Evolutionary conservation across 2,329 filamentous ascomycete genomes (phyloP), one percentile per base, ranked within the genome.

Genomic region (Fusarium burgessii): DNA sequence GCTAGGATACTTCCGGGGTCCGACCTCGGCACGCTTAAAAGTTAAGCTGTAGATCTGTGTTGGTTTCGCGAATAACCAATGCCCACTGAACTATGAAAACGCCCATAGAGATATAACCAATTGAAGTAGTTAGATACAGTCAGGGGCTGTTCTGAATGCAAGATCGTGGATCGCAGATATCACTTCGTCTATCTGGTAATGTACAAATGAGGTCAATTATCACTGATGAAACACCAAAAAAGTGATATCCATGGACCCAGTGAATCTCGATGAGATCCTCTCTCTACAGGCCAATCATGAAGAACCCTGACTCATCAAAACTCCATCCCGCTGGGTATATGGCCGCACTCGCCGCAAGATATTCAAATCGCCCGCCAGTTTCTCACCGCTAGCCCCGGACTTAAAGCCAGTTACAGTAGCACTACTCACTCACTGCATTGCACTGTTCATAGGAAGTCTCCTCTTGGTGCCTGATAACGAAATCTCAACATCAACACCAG

Each of bases 371-470:
- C 52, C 42, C 55, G 52, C 45, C 52, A 68, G 36, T 42, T 51
- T 55, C 68, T 51, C 61, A 70, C 68, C 69, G 56, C 68, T 72
- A 68, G 45, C 65, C 68, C 58, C n/a, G 68, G 68, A 52, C 52
- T 61, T 51, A 59, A 70, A 61, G 43, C 55, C 68, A 56, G 59
- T 68, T 50, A 47, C 50, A 18, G 23, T 23, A 23, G 36, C 36
- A 23, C 36, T 29, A 36, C 14, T 43, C 50, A 25, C 47, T 40
- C 47, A 12, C 15, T 51, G 47, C 20, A 32, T 51, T 23, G 7
- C 17, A 20, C 60, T 62, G 55, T 32, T 49, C 56, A 41, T 36
- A 55, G 56, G 45, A 69, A 36, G 58, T 57, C 55, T 25, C 62
- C 64, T 61, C 45, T 45, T 71, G 49, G 25, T 59, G 17, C 41